Base-by-base conservation (phyloP, 2,329 filamentous ascomycete genomes). In the Pyricularia pennisetigena region DNA sequence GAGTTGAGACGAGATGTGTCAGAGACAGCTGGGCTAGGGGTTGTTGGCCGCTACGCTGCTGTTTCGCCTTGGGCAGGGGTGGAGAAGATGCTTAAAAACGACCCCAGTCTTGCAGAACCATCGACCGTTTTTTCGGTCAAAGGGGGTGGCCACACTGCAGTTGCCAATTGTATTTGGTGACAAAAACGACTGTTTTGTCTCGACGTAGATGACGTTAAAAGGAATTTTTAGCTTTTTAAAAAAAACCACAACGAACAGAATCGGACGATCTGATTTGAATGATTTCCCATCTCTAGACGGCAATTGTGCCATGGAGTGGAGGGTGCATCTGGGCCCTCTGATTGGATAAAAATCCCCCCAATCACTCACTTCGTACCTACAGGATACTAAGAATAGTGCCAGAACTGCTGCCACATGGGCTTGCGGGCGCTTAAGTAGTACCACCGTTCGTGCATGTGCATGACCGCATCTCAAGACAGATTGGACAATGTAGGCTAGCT, bases 1-100 rank as follows among this genome's bases (percentile, higher is more conserved):
- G 70, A 74, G 76, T 79, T 80, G 81, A 82, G 80, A 82, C 80
- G 78, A 75, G 72, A 69, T 69, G 68, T 77, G 80, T 82, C 77
- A 80, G 79, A 80, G 78, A 75, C 75, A 79, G 78, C 78, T 79
- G 76, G 79, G 76, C 76, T 73, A 75, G 76, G 78, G 75, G 73
- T 68, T 68, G 69, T 69, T 71, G 71, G 71, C 73, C 73, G 74
- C 74, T 74, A 74, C 74, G 71, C 70, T 75, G 75, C 71, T 74
- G 78, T 79, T 79, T 79, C 78, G 77, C 70, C 72, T 72, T 70
- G 35, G 73, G 74, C 76, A 78, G 75, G 77, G 77, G 75, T 26
- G 35, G 29, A 23, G 29, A 54, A 68, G 67, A 62, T 54, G 59
- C 59, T 41, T 68, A 64, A 64, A 64, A 63, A 32, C 24, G 16